phyloP scores from a whole-genome alignment of 768 basidiomycete genomes.

The Mycena metata region DNA sequence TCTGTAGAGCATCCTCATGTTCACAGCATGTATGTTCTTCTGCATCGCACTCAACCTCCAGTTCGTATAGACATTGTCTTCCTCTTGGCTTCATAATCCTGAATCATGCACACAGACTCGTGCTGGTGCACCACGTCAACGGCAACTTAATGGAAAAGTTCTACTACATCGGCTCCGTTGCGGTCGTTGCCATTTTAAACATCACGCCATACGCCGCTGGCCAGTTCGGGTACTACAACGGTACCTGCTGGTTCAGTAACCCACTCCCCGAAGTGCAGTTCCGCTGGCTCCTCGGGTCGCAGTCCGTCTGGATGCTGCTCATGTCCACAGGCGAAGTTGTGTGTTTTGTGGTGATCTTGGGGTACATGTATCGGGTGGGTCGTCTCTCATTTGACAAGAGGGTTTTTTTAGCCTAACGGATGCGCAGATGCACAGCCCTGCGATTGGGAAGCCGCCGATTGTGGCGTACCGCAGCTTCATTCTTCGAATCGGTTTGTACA shows the following conservation, averaged over 20 bases:
- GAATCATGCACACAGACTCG: no score
- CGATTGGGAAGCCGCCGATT: slow-evolving; percentile 4
- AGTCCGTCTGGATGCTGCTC: no score
- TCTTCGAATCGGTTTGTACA: slow-evolving; percentile 13
- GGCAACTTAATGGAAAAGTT: no score
- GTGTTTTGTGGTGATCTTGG: not conserved
- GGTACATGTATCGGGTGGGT: not conserved
- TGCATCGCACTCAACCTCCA: slow-evolving; percentile 9
- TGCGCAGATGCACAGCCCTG: not conserved
- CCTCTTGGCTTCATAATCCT: no score
- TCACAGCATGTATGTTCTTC: slow-evolving; percentile 10
- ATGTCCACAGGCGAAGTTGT: slow-evolving; percentile 1
- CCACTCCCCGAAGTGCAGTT: no score
- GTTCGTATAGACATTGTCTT: not conserved
- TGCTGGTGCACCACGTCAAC: no score
- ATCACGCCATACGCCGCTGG: slow-evolving; percentile 8
- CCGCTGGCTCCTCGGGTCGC: no score
- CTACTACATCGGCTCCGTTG: slow-evolving; percentile 12
- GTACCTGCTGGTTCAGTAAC: no score
- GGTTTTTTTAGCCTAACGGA: not conserved
- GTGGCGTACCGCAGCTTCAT: slow-evolving; percentile 8
- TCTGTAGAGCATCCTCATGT: slow-evolving; percentile 17
- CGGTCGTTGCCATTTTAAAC: no score
- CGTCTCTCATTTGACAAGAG: not conserved
- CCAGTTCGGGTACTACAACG: slow-evolving; percentile 6